Percentiles rank a stretch among this genome's conserved stretches.
Evolutionary conservation across 2,329 filamentous ascomycete species (phyloP).

Genomic region (Aureobasidium musti): DNA sequence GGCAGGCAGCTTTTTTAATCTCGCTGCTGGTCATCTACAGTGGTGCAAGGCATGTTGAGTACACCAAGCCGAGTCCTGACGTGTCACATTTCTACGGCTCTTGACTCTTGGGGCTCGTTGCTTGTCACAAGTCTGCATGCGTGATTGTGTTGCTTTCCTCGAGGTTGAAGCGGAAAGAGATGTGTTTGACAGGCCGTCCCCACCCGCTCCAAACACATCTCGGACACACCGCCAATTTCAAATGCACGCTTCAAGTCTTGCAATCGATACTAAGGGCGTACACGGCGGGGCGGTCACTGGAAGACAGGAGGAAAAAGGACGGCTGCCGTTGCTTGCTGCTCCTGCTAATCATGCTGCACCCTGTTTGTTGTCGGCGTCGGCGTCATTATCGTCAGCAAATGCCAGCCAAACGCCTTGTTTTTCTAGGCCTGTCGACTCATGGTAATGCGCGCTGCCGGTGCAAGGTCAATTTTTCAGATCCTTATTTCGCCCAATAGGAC

Average conservation of each 20-base stretch:
- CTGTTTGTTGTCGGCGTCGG: constrained; percentile 22
- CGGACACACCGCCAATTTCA: constrained; percentile 27
- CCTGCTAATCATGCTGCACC: constrained; percentile 8
- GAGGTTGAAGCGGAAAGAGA: constrained; percentile 19
- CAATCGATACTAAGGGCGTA: constrained; percentile 20
- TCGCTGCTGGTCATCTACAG: constrained; percentile 1
- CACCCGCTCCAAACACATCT: constrained; percentile 26
- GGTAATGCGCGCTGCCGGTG: constrained; percentile 14
- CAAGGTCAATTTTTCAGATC: not conserved
- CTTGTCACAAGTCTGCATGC: constrained; percentile 28
- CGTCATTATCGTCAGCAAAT: constrained; percentile 22
- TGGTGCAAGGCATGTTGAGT: constrained; percentile 27
- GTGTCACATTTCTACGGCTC: constrained; percentile 26
- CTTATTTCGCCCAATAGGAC: constrained; percentile 12
- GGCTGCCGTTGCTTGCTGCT: constrained; percentile 26
- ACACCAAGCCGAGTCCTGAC: constrained; percentile 26
- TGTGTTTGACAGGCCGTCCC: constrained; percentile 28
- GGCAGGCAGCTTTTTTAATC: constrained; percentile 17
- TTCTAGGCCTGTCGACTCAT: constrained; percentile 15
- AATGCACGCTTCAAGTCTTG: constrained; percentile 25
- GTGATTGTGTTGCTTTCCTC: constrained; percentile 26
- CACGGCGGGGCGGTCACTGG: constrained; percentile 19
- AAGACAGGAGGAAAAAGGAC: constrained; percentile 10
- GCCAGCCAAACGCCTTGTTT: constrained; percentile 25
- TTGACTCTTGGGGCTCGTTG: constrained; percentile 22